Evolutionary conservation across 1,284 basidiomycete genomes (phyloP), one percentile per base, ranked within the genome.

Genomic region (Ustilago crameri): DNA sequence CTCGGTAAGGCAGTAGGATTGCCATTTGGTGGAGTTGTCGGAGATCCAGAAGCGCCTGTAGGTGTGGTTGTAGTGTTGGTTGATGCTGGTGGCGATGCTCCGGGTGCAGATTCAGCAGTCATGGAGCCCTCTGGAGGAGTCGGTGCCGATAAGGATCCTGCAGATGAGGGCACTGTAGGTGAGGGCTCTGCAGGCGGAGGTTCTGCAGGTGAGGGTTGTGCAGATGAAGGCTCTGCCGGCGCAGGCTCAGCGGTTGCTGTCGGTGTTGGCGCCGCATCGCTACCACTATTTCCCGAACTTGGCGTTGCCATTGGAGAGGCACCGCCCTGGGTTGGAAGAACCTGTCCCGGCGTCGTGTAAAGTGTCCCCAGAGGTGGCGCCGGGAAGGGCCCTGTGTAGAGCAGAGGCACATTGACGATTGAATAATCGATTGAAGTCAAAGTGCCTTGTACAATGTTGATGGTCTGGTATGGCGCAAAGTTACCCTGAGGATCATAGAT

Each of bases 371-470:
- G 52, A 34, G 59, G 54, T 5, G 74, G 75, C 3, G 73, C 64
- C 5, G 77, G 77, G 38, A 74, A 69, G 0, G 77, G 77, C 12
- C 77, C 77, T 7, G 68, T 75, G 46, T 79, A 79, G n/a, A 73
- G 51, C 20, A 76, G 38, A 10, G 77, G 77, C 14, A 75, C 61
- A 23, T 78, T 62, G 22, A 76, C 74, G 15, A 76, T 48, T 35
- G 51, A 59, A 35, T 78, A 79, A 10, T 50, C 54, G 2, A 72
- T 50, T 43, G 47, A 58, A 1, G 75, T 78, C 3, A 69, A 60
- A 5, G 60, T 56, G 1, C 60, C 75, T n/a, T 52, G 52, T 3
- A 61, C 40, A 27, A 68, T 51, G 12, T 51, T 52, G n/a, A 57
- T 45, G 2, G 66, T 74, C 53, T 71, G 49, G 30, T 49, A 69